A percentile compares a stretch with the other conserved stretches of the same genome.
Evolutionary conservation across 768 basidiomycete genomes (phyloP).

Genomic region (Psilocybe azurescens): DNA sequence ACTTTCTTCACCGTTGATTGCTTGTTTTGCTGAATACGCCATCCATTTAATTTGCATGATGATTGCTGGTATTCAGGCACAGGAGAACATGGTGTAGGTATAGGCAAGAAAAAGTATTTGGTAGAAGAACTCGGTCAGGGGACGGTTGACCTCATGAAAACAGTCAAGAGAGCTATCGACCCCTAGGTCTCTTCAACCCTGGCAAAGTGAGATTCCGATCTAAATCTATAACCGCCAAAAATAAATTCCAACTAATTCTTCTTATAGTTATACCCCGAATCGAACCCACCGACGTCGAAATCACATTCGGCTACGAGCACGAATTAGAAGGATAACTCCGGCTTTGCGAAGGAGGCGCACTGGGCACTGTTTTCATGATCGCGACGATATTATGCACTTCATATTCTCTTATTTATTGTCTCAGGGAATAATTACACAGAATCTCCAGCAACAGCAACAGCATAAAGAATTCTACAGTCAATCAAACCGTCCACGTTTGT

Average conservation of each 20-base stretch:
- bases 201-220: constrained; percentile 62
- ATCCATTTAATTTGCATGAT: background rate
- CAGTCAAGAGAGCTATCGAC: constrained; percentile 75
- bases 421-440: background rate
- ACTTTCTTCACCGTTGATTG: background rate
- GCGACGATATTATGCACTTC: background rate
- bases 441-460: background rate
- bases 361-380: no score
- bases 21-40: no score
- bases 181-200: constrained; percentile 79
- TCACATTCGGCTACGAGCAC: background rate
- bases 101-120: constrained; percentile 83
- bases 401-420: background rate
- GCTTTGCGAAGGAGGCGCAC: no score
- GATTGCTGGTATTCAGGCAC: constrained; percentile 47
- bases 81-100: constrained; percentile 86
- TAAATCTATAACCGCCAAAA: background rate
- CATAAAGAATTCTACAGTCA: no score
- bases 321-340: background rate
- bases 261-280: constrained; percentile 7
- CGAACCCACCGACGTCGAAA: background rate
- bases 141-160: constrained; percentile 85
- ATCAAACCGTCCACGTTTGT: background rate
- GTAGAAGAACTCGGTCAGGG: constrained; percentile 80
- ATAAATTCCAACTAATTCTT: background rate